Evolutionary conservation across 2,329 filamentous ascomycete genomes (phyloP), one percentile per base, ranked within the genome.

Genomic region (Graphium sp.): DNA sequence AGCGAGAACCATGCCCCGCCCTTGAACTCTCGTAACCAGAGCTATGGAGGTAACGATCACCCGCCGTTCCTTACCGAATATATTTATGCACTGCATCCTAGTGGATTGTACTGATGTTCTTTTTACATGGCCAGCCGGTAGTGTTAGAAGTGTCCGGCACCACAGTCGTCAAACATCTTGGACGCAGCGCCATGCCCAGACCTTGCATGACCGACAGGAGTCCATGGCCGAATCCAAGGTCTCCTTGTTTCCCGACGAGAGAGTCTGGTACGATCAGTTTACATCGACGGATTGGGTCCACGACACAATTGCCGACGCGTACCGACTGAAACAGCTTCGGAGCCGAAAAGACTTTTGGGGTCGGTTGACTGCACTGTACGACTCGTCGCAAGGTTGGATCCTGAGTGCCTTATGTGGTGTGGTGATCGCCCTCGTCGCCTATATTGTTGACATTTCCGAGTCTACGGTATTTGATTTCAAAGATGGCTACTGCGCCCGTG

Each of bases 231-330:
- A 77, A 36, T 74, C 74, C 27, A 79, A 74, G 42, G 56, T 62
- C 19, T 74, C 71, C 5, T 53, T 78, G 7, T 75, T 72, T 40
- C 59, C 75, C 28, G 81, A 94, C 44, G 84, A 95, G 40, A 74
- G 89, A 34, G 79, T 91, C 7, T 95, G 89, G 89, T 95, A 95
- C 53, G 89, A 98, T 57, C 89, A 98, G 52, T 93, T 93, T 45
- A 93, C 84, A 5, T 92, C 82, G 6, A 94, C 83, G 31, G 87
- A 98, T 50, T 98, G 89, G 89, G 85, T 98, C 1, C 87, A 93
- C 47, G 89, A 98, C 51, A 85, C 79, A 48, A 94, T 98, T 40
- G 82, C 84, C 43, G 89, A 95, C 52, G 83, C 85, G 7, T 82
- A 84, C 42, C 79, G 89, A 16, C 73, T 91, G 28, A 89, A 91